Evolutionary conservation across 2,329 filamentous ascomycete species (phyloP).

Genomic region (Alternaria atra): DNA sequence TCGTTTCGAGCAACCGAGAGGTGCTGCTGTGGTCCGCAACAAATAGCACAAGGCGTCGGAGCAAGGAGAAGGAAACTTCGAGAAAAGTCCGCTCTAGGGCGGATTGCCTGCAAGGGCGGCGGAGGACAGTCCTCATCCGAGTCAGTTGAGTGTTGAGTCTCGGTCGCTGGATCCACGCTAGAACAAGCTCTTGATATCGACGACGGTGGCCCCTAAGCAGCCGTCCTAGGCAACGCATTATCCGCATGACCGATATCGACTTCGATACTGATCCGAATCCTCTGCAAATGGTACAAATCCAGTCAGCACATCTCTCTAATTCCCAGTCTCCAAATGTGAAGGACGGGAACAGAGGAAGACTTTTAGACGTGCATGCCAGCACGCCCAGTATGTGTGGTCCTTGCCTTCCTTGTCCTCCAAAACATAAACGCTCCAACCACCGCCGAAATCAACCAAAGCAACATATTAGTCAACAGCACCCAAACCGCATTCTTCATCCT

Average conservation of each 20-base stretch:
- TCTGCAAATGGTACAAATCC: not conserved
- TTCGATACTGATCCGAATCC: constrained; percentile 10
- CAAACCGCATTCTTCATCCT: constrained; percentile 90
- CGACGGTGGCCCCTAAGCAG: constrained; percentile 5
- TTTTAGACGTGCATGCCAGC: constrained; percentile 34
- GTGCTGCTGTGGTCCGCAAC: not conserved
- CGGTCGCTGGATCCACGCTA: not conserved
- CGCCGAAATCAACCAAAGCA: constrained; percentile 77
- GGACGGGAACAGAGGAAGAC: constrained; percentile 1
- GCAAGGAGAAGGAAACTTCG: constrained; percentile 6
- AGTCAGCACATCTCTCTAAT: constrained; percentile 10
- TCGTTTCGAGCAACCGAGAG: not conserved
- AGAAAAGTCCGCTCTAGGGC: not conserved
- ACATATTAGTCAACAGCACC: constrained; percentile 77
- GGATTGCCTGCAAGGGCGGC: not conserved
- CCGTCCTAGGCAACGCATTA: not conserved
- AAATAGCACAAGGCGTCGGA: not conserved
- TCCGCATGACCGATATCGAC: constrained; percentile 8
- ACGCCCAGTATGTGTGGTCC: constrained; percentile 32
- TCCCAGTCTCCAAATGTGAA: not conserved
- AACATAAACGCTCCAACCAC: constrained; percentile 67
- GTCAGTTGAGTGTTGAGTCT: not conserved
- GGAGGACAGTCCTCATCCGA: not conserved
- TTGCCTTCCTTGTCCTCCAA: constrained; percentile 52
- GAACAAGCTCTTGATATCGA: not conserved